Conservation (phyloP, 495 filamentous ascomycete species). For the Usnea hakonensis region DNA sequence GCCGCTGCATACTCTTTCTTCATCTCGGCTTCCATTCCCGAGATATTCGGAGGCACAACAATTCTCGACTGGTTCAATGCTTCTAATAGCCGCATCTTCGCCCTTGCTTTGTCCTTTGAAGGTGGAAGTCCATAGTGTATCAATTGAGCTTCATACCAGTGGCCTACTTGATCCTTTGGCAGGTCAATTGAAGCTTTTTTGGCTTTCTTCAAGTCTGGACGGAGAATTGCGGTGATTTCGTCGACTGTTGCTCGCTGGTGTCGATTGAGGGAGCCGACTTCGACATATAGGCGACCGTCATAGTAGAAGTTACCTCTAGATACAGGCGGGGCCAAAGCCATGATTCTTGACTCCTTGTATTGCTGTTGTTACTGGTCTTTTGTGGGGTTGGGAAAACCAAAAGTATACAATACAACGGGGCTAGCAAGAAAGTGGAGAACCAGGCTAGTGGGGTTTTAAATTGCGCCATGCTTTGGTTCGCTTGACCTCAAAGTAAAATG, state of each 20-base stretch:
- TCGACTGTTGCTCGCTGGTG: conserved; percentile 42
- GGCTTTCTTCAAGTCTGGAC: conserved; percentile 22
- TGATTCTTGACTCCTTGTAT: too few species aligned
- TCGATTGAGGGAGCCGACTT: conserved; percentile 39
- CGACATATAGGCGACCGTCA: conserved; percentile 40
- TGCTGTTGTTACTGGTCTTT: too few species aligned
- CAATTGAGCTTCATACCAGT: conserved; percentile 53
- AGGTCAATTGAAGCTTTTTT: conserved; percentile 19
- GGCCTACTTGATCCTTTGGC: conserved; percentile 41
- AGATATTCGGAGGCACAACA: conserved; percentile 36
- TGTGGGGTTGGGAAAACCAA: too few species aligned
- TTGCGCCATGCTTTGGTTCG: too few species aligned
- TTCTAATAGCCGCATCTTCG: conserved; percentile 49
- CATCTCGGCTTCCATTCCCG: conserved; percentile 41
- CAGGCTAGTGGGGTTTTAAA: too few species aligned
- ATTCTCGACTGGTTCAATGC: conserved; percentile 40
- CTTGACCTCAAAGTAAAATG: too few species aligned
- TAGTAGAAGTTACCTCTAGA: conserved; percentile 27
- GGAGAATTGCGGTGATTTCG: conserved; percentile 42
- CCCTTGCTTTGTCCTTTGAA: conserved; percentile 47
- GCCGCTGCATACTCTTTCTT: conserved; percentile 45
- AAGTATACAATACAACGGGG: too few species aligned
- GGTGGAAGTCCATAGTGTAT: conserved; percentile 49
- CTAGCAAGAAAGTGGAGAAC: too few species aligned
- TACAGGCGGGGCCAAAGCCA: conserved; percentile 29